A percentile compares a stretch with the other conserved stretches of the same genome.
phyloP scores from a whole-genome alignment of 163 green algal genomes.

The Coccomyxa subellipsoidea region DNA sequence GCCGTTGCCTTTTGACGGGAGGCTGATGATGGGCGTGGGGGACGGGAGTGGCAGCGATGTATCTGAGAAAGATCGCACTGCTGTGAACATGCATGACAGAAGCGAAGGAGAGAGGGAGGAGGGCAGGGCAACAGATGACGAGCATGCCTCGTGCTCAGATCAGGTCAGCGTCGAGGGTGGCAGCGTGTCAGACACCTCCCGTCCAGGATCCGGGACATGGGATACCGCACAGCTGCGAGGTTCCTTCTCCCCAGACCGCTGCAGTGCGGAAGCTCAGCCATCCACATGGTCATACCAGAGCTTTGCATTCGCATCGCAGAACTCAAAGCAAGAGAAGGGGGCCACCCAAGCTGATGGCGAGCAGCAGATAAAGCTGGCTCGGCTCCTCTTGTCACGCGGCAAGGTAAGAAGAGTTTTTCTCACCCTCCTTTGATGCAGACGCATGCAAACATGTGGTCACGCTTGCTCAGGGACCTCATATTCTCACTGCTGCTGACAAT shows the following conservation, averaged over 20 bases:
- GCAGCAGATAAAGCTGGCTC: slow-evolving; percentile 7
- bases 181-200: background rate
- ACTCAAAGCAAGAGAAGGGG: background rate
- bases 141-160: background rate
- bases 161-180: background rate
- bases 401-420: background rate
- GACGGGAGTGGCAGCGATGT: background rate
- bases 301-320: background rate
- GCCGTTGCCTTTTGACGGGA: background rate
- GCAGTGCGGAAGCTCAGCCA: background rate
- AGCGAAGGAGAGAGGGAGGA: background rate
- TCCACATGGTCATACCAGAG: background rate
- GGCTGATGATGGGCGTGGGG: background rate
- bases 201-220: background rate
- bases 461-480: background rate
- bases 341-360: background rate
- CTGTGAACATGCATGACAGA: background rate
- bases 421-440: background rate
- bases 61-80: background rate
- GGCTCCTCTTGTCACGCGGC: slow-evolving; percentile 4
- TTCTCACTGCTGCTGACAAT: background rate
- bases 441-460: background rate
- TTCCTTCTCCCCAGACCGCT: background rate
- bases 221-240: background rate
- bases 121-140: background rate